Evolutionary conservation across 352 stramenopile genomes (phyloP).

Genomic region (Globisporangium ultimum): DNA sequence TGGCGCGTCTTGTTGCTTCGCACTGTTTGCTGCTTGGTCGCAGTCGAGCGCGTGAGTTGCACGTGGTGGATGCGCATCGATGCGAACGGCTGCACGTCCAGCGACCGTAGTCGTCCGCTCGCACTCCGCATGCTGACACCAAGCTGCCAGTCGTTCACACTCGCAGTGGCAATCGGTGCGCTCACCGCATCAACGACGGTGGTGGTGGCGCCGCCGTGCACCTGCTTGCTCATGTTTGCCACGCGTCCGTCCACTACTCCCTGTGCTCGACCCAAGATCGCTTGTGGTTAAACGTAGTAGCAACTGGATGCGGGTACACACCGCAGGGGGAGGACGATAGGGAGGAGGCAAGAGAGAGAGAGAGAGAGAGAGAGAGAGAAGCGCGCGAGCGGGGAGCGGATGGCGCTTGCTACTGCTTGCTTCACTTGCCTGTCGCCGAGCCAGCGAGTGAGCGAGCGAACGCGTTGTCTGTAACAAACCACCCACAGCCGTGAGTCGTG

Average conservation of each 20-base stretch:
- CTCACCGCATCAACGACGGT: too few relatives aligned
- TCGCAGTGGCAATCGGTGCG: background rate
- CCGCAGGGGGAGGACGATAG: too few relatives aligned
- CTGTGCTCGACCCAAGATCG: too few relatives aligned
- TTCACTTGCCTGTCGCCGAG: background rate
- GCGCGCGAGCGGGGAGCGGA: background rate
- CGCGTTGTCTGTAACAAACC: background rate
- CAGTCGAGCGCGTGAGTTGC: slow-evolving; percentile 8
- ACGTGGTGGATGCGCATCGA: slow-evolving; percentile 44
- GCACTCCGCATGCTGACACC: background rate
- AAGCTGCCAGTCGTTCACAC: background rate
- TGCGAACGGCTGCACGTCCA: slow-evolving; percentile 37
- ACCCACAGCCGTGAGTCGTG: background rate
- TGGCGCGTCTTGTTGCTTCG: background rate
- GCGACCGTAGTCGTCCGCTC: slow-evolving; percentile 29
- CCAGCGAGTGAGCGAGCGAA: too few relatives aligned
- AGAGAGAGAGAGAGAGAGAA: background rate
- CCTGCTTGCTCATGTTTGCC: background rate
- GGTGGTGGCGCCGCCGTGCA: background rate
- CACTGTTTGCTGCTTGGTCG: background rate
- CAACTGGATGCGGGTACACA: slow-evolving; percentile 1
- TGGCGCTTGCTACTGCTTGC: background rate
- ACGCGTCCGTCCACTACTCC: background rate
- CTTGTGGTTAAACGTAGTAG: too few relatives aligned
- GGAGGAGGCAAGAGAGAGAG: background rate